Percentiles rank a stretch among this genome's conserved stretches.
Evolutionary conservation across 169 alveolate genomes (phyloP).

Genomic region (Plasmodium billcollinsi): DNA sequence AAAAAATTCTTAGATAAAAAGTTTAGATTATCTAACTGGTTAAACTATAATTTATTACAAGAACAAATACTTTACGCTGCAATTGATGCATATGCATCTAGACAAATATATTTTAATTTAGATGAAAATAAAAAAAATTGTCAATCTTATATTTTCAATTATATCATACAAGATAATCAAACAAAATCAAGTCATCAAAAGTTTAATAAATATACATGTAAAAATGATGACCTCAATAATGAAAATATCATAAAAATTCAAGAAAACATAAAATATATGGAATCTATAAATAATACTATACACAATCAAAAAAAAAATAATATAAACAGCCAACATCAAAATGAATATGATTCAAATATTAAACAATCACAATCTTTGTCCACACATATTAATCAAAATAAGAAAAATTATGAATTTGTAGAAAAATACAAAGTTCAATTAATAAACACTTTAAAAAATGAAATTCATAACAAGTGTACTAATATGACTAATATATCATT

Average conservation of each 20-base stretch:
- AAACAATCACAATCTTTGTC: background rate
- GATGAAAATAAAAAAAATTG: constrained; percentile 7
- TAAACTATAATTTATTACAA: constrained; percentile 17
- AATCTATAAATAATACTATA: background rate
- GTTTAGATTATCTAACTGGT: constrained; percentile 53
- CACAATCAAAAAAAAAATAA: background rate
- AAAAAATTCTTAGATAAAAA: constrained; percentile 33
- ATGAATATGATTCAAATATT: background rate
- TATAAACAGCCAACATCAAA: too few species aligned
- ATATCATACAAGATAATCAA: background rate
- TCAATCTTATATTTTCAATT: background rate
- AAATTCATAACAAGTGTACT: constrained; percentile 33
- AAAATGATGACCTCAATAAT: background rate
- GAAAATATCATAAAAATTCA: background rate
- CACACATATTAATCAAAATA: background rate
- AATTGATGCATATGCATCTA: constrained; percentile 61
- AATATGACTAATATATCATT: constrained; percentile 29
- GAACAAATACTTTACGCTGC: constrained; percentile 72
- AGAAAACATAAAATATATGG: background rate
- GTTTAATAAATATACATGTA: background rate
- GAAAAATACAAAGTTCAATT: constrained; percentile 16
- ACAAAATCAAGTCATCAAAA: background rate
- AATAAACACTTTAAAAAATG: constrained; percentile 39
- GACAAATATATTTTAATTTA: constrained; percentile 52
- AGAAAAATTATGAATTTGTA: constrained; percentile 32